phyloP scores from a whole-genome alignment of 352 stramenopile species.

The Pythium guiyangense region DNA sequence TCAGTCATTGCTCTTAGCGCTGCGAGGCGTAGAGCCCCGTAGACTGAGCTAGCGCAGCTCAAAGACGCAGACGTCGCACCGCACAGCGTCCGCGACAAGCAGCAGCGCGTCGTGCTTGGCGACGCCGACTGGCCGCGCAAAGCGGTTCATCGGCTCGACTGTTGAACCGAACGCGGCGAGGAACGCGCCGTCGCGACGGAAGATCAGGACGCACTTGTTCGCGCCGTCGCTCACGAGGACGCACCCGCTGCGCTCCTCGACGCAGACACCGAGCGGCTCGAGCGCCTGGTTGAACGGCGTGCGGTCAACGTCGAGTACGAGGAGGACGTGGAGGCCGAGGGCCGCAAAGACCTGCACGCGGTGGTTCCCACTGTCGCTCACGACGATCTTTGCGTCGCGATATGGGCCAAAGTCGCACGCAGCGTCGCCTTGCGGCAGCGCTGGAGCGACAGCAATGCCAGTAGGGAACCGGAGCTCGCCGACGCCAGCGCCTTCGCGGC shows the following conservation, averaged over 20 bases:
- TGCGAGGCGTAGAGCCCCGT: no score
- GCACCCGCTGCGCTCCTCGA: conserved; percentile 45
- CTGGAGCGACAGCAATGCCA: conserved; percentile 33
- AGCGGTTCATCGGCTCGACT: conserved; percentile 36
- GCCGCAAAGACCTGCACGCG: conserved; percentile 44
- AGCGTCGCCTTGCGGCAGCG: conserved; percentile 18
- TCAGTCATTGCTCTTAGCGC: no score
- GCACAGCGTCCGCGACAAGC: conserved; percentile 6
- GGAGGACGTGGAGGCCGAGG: conserved; percentile 18
- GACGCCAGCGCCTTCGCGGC: conserved; percentile 19
- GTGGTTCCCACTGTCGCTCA: conserved; percentile 47
- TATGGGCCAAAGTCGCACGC: conserved; percentile 50
- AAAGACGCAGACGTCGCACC: conserved; percentile 10
- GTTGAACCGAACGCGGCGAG: conserved; percentile 42
- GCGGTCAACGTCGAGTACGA: conserved; percentile 27
- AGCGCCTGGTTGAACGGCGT: conserved; percentile 45
- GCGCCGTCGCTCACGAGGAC: conserved; percentile 37
- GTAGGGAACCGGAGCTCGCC: conserved; percentile 50
- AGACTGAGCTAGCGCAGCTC: background rate
- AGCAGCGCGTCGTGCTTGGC: background rate
- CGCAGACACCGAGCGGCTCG: conserved; percentile 28
- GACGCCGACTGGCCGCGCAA: conserved; percentile 30
- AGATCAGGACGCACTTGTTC: conserved; percentile 42
- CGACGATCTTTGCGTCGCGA: conserved; percentile 41
- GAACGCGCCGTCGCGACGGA: conserved; percentile 40